Conservation (phyloP, 306 rosid species). For the Boehmeria nivea region DNA sequence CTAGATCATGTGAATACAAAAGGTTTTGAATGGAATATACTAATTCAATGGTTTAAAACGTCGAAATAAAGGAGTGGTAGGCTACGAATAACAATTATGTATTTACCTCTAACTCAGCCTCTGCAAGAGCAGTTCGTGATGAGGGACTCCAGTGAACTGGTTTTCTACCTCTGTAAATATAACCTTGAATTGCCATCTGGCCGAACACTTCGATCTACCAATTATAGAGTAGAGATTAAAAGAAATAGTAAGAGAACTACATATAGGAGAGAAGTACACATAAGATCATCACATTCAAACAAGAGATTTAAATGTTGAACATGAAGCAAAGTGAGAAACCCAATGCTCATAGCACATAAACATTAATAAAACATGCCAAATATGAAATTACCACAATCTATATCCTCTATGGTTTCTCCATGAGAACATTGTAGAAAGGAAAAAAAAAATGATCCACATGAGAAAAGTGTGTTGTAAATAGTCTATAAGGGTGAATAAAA, state of each 20-base stretch:
- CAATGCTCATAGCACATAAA: not conserved
- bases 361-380: not conserved
- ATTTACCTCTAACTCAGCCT: conserved; percentile 95
- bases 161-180: conserved; percentile 89
- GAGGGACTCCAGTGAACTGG: conserved; percentile 99
- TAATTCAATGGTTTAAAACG: conserved; percentile 13
- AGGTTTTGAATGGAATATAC: not conserved
- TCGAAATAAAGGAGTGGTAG: not conserved
- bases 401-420: not conserved
- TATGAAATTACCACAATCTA: not conserved
- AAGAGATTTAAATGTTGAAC: not conserved
- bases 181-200: conserved; percentile 89
- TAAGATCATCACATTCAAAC: not conserved
- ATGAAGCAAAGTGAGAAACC: not conserved
- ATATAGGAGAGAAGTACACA: not conserved
- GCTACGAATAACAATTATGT: not conserved
- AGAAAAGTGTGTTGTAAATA: conserved; percentile 11
- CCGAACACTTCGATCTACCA: conserved; percentile 97
- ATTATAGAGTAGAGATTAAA: conserved; percentile 20
- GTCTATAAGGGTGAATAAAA: conserved; percentile 19
- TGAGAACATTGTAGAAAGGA: not conserved
- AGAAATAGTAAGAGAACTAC: not conserved
- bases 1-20: not conserved
- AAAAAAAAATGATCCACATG: not conserved
- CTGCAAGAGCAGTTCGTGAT: conserved; percentile 97